Conservation (phyloP, 148 eudicot genomes). For the Dysphania ambrosioides region DNA sequence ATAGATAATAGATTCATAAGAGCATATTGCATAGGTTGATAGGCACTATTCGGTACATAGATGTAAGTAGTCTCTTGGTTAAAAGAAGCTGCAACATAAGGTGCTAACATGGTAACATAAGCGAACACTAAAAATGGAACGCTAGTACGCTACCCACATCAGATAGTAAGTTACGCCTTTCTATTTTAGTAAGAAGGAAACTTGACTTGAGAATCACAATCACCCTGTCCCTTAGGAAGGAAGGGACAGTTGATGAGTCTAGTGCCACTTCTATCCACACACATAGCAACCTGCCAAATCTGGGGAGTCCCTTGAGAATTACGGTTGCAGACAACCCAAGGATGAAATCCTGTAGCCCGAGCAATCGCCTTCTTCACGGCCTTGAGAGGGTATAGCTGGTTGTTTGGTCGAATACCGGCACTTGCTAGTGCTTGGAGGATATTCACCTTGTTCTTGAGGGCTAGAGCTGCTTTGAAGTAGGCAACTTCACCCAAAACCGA, state of each 20-base stretch:
- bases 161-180: not conserved
- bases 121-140: constrained; percentile 11
- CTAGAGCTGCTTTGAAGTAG: constrained; percentile 43
- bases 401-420: constrained; percentile 45
- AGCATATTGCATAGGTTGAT: not conserved
- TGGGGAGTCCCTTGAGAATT: constrained; percentile 33
- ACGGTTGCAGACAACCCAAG: constrained; percentile 39
- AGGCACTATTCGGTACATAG: not conserved
- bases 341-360: constrained; percentile 28
- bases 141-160: not conserved
- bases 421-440: constrained; percentile 36
- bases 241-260: constrained; percentile 39
- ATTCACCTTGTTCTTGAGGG: constrained; percentile 30
- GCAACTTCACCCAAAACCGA: constrained; percentile 39
- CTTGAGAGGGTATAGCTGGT: constrained; percentile 31
- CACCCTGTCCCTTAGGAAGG: constrained; percentile 32
- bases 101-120: not conserved
- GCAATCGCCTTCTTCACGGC: constrained; percentile 33
- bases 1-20: no score
- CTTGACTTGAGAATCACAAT: constrained; percentile 27
- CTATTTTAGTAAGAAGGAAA: constrained; percentile 42
- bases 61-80: not conserved
- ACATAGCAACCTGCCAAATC: constrained; percentile 36
- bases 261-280: constrained; percentile 34
- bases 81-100: not conserved